Conservation (phyloP, 495 filamentous ascomycete species). For the Aspergillus nanangensis region DNA sequence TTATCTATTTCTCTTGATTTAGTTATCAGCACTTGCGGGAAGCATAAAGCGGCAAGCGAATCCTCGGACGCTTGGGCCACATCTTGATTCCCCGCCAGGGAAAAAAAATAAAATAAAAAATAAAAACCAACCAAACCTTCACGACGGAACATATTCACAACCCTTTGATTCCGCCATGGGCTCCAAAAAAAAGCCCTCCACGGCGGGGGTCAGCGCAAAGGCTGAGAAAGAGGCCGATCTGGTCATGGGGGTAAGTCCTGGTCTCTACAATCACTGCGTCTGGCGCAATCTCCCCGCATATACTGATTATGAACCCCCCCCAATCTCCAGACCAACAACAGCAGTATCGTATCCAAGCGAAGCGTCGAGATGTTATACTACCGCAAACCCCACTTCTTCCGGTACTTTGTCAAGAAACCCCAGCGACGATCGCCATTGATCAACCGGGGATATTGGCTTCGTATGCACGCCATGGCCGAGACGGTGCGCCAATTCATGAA, state of each 20-base stretch:
- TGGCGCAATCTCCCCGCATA: neutral
- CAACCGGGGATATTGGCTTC: slow-evolving; percentile 83
- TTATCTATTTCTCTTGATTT: no score
- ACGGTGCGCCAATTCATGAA: slow-evolving; percentile 67
- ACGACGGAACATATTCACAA: no score
- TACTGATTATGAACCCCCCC: no score
- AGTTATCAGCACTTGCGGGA: no score
- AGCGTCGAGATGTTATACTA: slow-evolving; percentile 84
- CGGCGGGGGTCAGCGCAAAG: slow-evolving; percentile 22
- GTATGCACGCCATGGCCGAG: slow-evolving; percentile 75
- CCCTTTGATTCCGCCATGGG: slow-evolving; percentile 11
- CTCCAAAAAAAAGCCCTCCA: slow-evolving; percentile 11
- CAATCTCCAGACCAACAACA: slow-evolving; percentile 93
- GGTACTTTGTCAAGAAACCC: slow-evolving; percentile 80
- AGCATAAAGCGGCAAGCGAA: slow-evolving; percentile 39
- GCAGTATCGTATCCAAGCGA: slow-evolving; percentile 85
- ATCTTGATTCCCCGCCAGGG: slow-evolving; percentile 31
- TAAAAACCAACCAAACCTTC: neutral
- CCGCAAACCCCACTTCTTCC: slow-evolving; percentile 73
- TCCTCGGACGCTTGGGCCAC: slow-evolving; percentile 39
- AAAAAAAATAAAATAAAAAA: slow-evolving; percentile 3
- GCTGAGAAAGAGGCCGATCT: slow-evolving; percentile 53
- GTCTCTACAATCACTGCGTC: neutral
- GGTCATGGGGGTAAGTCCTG: slow-evolving; percentile 63
- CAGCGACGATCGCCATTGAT: slow-evolving; percentile 77